Base-by-base conservation (phyloP, 1,139 yeast genomes). In the Geotrichum fermentans region DNA sequence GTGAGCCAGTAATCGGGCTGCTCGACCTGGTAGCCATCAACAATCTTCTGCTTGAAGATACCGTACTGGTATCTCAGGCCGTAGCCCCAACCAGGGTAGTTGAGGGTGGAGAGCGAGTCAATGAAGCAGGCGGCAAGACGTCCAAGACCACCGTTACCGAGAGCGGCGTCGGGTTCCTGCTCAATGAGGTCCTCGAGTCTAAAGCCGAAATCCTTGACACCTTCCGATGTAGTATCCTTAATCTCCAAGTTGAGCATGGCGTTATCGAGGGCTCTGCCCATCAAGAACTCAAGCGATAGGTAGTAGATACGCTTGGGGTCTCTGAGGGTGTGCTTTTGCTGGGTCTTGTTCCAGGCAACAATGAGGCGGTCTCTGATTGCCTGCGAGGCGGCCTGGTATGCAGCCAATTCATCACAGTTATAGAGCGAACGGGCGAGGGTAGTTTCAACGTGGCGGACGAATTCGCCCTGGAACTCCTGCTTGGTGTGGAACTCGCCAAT, bases 81-180 rank as follows among this genome's bases (percentile, higher is more conserved):
- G 66, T 90, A 90, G 55, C 97, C 97, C 97, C 97, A 89, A 47
- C 95, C 96, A 29, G 95, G 89, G 66, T 86, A 87, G 66, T 87
- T 82, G 58, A 85, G 83, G 6, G 95, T 82, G 32, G 95, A 80
- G 63, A 90, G 72, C 0, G 96, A 87, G 70, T 90, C 97, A 49
- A 90, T 80, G 63, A 87, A 89, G 70, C 97, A 89, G 35, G 97
- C 96, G 34, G 97, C 97, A 62, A 90, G 74, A 66, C 97, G 79
- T 54, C 97, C 97, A 53, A 90, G 73, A 55, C 97, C 97, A 65
- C 97, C 97, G 62, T 90, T 90, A 63, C 97, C 97, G 51, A 89
- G 76, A 20, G 90, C 97, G 14, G 96, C 96, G 67, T 90, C 97
- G 0, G 95, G 94, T 68, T 90, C 97, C 61, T 84, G 82, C 49